phyloP scores from a whole-genome alignment of 148 eudicot species.

The Chenopodium suecicum region DNA sequence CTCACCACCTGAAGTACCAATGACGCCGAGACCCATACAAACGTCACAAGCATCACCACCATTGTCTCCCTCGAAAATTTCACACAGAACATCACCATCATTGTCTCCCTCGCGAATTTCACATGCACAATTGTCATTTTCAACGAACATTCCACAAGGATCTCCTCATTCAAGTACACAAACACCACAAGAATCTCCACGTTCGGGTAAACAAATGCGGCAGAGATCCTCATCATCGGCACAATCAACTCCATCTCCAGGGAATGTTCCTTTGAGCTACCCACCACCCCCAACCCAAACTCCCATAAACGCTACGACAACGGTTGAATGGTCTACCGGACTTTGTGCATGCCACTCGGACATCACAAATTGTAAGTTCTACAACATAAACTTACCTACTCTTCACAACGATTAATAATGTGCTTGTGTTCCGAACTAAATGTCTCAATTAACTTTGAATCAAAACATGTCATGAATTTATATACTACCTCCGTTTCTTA shows the following conservation, averaged over 20 bases:
- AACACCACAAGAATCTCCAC: not conserved
- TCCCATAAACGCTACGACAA: not conserved
- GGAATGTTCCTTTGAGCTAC: not conserved
- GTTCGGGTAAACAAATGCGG: not conserved
- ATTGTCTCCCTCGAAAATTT: no score
- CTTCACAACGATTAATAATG: not conserved
- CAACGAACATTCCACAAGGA: not conserved
- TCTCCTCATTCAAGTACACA: not conserved
- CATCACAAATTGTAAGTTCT: slow-evolving; percentile 25
- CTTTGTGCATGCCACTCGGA: slow-evolving; percentile 25
- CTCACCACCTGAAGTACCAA: not conserved
- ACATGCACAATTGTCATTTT: not conserved
- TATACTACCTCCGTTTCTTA: no score
- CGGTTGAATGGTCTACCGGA: slow-evolving; percentile 25
- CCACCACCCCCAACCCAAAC: not conserved
- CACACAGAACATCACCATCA: not conserved
- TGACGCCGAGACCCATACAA: not conserved
- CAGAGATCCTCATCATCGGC: not conserved
- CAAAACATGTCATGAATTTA: no score
- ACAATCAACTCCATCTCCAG: not conserved
- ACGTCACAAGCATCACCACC: no score
- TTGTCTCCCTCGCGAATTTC: no score
- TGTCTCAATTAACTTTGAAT: not conserved
- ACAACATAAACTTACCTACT: not conserved
- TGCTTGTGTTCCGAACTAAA: not conserved